A percentile compares a stretch with the other conserved stretches of the same genome.
phyloP scores from a whole-genome alignment of 2,329 filamentous ascomycete genomes.

The Penicillium fuscoglaucum region DNA sequence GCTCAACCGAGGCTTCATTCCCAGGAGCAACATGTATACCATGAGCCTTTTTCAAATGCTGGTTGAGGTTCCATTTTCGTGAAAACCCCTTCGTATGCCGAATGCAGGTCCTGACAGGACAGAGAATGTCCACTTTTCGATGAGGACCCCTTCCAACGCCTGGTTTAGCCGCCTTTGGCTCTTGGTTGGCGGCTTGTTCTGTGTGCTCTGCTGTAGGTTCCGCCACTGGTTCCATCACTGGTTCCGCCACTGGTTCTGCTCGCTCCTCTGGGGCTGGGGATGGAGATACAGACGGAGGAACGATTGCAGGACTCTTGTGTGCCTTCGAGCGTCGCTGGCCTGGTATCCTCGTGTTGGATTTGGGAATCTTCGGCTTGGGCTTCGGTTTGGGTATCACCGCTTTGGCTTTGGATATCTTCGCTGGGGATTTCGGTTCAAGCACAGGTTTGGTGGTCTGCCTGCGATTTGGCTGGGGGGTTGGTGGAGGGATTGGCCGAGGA shows the following conservation, averaged over 20 bases:
- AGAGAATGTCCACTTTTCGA: conserved; percentile 32
- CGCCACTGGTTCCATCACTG: background rate
- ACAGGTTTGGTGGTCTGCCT: background rate
- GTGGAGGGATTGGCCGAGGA: conserved; percentile 1
- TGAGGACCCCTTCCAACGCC: conserved; percentile 28
- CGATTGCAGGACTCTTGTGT: background rate
- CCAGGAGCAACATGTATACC: conserved; percentile 18
- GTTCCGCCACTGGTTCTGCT: background rate
- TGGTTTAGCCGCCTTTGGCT: background rate
- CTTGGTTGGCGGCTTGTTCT: background rate
- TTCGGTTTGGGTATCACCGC: background rate
- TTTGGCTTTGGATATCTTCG: background rate
- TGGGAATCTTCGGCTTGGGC: background rate
- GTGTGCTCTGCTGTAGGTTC: background rate
- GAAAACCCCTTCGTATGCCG: conserved; percentile 37
- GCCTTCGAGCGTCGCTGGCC: background rate
- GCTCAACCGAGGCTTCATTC: conserved; percentile 3
- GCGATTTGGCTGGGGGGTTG: background rate
- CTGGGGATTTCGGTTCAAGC: background rate
- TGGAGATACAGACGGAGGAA: background rate
- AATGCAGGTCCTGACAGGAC: conserved; percentile 33
- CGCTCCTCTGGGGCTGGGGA: conserved; percentile 1
- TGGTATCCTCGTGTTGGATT: conserved; percentile 9
- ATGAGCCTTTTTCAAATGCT: conserved; percentile 38
- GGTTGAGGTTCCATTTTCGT: conserved; percentile 40